Percentiles rank a stretch among this genome's conserved stretches.
phyloP scores from a whole-genome alignment of 1,284 basidiomycete genomes.

The Mycosarcoma maydis region DNA sequence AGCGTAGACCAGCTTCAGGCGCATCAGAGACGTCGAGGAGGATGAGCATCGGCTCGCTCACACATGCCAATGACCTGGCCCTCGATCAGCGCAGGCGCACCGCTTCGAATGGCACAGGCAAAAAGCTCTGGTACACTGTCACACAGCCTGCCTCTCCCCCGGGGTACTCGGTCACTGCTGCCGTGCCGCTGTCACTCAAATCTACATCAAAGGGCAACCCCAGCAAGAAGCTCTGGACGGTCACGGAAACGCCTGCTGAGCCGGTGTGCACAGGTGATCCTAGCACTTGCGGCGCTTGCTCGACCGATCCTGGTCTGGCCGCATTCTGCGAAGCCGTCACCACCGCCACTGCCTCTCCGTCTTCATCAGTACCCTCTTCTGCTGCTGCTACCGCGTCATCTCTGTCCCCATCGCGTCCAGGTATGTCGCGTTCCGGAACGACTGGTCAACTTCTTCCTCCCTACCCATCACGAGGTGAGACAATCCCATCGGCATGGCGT shows the following conservation, averaged over 20 bases:
- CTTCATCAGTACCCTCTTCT: not conserved
- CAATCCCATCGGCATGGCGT: constrained; percentile 58
- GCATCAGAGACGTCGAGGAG: constrained; percentile 18
- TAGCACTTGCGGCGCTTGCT: constrained; percentile 48
- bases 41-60: constrained; percentile 46
- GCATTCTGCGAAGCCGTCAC: constrained; percentile 54
- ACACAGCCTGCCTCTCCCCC: constrained; percentile 17
- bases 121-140: constrained; percentile 50
- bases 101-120: not conserved
- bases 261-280: constrained; percentile 52
- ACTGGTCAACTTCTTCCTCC: constrained; percentile 8
- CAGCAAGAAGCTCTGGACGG: constrained; percentile 36
- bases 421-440: constrained; percentile 19
- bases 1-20: constrained; percentile 7
- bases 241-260: constrained; percentile 13
- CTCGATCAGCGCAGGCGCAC: constrained; percentile 21
- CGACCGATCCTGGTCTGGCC: constrained; percentile 48
- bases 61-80: constrained; percentile 25
- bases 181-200: constrained; percentile 24
- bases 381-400: not conserved
- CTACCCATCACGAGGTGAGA: constrained; percentile 23
- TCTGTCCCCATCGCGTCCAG: constrained; percentile 8
- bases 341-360: constrained; percentile 14
- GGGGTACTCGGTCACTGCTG: not conserved
- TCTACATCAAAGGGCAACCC: not conserved